A percentile compares a stretch with the other conserved stretches of the same genome.
phyloP scores from a whole-genome alignment of 805 yeast species.

The Yarrowia osloensis region DNA sequence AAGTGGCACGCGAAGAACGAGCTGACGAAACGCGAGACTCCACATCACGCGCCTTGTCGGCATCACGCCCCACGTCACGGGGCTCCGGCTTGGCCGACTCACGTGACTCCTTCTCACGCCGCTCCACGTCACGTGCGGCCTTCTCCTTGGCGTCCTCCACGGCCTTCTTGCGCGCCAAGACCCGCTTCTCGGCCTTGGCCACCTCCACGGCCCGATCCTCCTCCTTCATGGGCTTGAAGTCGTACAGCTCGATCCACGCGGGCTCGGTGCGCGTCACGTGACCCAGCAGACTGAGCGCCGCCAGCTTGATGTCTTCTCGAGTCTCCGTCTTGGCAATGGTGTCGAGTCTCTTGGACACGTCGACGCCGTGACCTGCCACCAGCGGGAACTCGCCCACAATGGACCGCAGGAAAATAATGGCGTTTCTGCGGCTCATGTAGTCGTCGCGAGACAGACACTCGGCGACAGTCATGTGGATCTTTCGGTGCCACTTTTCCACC shows the following conservation, averaged over 20 bases:
- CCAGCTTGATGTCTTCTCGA: conserved; percentile 78
- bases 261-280: conserved; percentile 36
- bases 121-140: not conserved
- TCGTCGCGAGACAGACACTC: conserved; percentile 52
- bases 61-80: not conserved
- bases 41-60: not conserved
- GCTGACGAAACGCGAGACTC: not conserved
- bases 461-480: conserved; percentile 49
- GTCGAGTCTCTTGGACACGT: conserved; percentile 51
- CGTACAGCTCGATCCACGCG: conserved; percentile 39
- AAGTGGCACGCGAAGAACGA: conserved; percentile 1
- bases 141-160: not conserved
- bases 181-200: conserved; percentile 38
- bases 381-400: conserved; percentile 64
- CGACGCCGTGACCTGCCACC: conserved; percentile 65
- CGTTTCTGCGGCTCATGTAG: conserved; percentile 78
- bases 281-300: conserved; percentile 51
- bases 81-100: not conserved
- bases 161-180: conserved; percentile 22
- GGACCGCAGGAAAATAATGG: conserved; percentile 73
- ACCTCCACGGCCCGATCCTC: conserved; percentile 36
- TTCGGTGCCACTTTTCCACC: conserved; percentile 59
- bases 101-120: not conserved
- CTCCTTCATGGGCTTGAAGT: conserved; percentile 37
- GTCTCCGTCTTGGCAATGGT: conserved; percentile 54